Base-by-base conservation (phyloP, 371 early-diverging fungal genomes). In the Mortierella sp. region DNA sequence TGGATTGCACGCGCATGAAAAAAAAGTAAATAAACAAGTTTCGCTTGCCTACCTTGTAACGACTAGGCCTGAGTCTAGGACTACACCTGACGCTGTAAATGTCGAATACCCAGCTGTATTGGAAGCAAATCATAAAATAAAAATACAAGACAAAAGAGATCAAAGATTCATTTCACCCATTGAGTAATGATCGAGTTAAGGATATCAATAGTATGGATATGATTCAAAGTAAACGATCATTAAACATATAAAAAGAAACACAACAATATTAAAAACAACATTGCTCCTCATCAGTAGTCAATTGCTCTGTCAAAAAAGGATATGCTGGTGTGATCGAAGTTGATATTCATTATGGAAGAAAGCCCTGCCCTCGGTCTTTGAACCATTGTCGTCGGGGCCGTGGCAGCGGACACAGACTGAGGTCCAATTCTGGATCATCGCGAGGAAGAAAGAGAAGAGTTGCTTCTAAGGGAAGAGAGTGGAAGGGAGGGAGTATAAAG, bases 321-420 rank as follows among this genome's bases (percentile, higher is more conserved):
- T 35, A 29, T 40, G 53, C 34, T 32, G 15, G 59, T 59, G 34
- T 59, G 63, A 73, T 49, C 65, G 56, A 63, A 35, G 67, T 73
- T 69, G 80, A 79, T 79, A 79, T 79, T 80, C 81, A 67, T 80
- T 80, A 45, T 80, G 81, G 58, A 80, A 80, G 62, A 80, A 80
- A 62, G 81, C 75, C 5, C 81, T 42, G 81, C 81, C 81, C 29
- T 80, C 75, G 23, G 81, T 75, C 66, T 80, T 80, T 55, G 63
- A 43, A 53, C 81, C 81, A 42, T 43, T 61, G 19, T 68, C 68
- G 58, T 80, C 81, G 12, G 81, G 75, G 17, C 81, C 81, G 32
- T 75, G 75, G 55, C 75, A 80, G 34, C 81, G 81, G 31, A 80
- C 81, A n/a, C 81, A 80, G 40, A 80, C 81, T 8, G 81, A 70